phyloP scores from a whole-genome alignment of 345 rosid species.

The Garcia nutans region DNA sequence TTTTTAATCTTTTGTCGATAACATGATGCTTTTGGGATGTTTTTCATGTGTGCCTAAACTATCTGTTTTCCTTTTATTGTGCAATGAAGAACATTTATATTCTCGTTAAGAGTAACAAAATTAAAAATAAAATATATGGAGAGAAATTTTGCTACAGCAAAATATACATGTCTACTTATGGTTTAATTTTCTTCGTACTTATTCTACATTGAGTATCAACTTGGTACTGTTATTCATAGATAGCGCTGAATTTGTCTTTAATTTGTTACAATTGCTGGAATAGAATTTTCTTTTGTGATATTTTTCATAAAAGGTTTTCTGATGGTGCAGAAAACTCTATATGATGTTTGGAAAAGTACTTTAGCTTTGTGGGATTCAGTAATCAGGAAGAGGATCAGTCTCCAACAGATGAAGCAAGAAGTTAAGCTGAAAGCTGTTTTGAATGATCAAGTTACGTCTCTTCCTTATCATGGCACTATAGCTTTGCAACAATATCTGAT shows the following conservation, averaged over 20 bases:
- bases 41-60: conserved; percentile 1
- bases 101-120: not conserved
- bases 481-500: not conserved
- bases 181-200: not conserved
- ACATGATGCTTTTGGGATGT: conserved; percentile 3
- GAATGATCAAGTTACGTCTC: conserved; percentile 60
- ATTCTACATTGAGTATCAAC: not conserved
- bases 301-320: conserved; percentile 21
- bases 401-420: conserved; percentile 70
- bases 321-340: conserved; percentile 63
- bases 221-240: not conserved
- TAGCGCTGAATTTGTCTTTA: not conserved
- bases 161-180: not conserved
- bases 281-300: not conserved
- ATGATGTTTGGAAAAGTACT: conserved; percentile 66
- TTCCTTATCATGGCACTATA: conserved; percentile 12
- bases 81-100: not conserved
- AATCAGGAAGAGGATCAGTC: conserved; percentile 56
- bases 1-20: not conserved
- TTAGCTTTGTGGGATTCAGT: conserved; percentile 66
- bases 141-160: not conserved
- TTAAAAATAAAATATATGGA: not conserved
- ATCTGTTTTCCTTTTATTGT: not conserved
- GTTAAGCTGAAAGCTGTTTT: conserved; percentile 71
- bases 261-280: not conserved